These are phyloP conservation scores for Penicillium hesseltinei DNA, from an alignment of 2,329 filamentous ascomycete species.

Conservation along the genomic window DNA sequence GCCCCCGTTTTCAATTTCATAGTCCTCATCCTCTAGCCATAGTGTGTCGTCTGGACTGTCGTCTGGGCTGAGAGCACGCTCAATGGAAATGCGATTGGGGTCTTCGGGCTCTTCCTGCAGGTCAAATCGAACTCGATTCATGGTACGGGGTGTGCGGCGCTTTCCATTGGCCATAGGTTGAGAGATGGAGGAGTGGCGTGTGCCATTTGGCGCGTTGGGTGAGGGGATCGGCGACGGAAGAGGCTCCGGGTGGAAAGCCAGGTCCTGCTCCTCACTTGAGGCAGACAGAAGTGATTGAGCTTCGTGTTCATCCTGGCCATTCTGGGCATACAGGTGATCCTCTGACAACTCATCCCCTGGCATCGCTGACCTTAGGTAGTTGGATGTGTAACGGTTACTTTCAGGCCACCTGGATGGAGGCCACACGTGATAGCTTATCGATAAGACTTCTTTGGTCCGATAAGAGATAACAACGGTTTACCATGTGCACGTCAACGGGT, in stretches of 20 bases:
- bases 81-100: constrained; percentile 34
- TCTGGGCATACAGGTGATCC: constrained; percentile 33
- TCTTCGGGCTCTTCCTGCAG: constrained; percentile 33
- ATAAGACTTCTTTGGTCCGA: neutral
- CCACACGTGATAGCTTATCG: constrained; percentile 21
- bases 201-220: constrained; percentile 20
- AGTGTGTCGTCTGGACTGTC: constrained; percentile 31
- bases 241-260: constrained; percentile 25
- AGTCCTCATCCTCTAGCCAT: constrained; percentile 62
- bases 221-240: constrained; percentile 23
- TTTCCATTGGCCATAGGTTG: constrained; percentile 41
- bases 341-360: constrained; percentile 39
- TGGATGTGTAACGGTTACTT: constrained; percentile 12
- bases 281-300: constrained; percentile 34
- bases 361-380: constrained; percentile 38
- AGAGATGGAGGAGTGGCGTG: constrained; percentile 45
- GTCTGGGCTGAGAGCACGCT: constrained; percentile 27
- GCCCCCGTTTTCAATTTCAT: constrained; percentile 47
- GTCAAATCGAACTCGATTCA: constrained; percentile 75
- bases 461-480: constrained; percentile 1
- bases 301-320: constrained; percentile 33
- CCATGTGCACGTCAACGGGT: neutral
- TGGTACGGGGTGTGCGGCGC: constrained; percentile 57
- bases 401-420: constrained; percentile 23
- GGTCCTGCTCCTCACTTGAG: constrained; percentile 30